Evolutionary conservation across 306 rosid species (phyloP).

Genomic region (Cyclanthera cordifolia): DNA sequence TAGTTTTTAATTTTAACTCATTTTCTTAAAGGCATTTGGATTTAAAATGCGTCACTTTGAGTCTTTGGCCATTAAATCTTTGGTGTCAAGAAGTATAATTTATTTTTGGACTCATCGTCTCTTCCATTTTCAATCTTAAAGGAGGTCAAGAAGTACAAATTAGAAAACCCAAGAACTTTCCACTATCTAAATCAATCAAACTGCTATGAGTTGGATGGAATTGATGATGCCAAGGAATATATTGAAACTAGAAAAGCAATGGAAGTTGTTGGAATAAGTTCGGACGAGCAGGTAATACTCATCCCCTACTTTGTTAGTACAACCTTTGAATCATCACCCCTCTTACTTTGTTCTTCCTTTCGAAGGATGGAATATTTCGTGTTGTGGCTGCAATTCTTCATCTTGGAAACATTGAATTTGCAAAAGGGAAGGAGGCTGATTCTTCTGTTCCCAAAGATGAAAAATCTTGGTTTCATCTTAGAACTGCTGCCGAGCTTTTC

Average conservation of each 20-base stretch:
- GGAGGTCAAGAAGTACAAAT: slow-evolving; percentile 71
- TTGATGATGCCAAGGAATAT: slow-evolving; percentile 79
- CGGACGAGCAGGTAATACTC: slow-evolving; percentile 67
- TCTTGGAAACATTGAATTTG: slow-evolving; percentile 90
- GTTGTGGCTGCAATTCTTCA: slow-evolving; percentile 97
- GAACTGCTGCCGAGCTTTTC: slow-evolving; percentile 83
- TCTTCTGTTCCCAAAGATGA: slow-evolving; percentile 85
- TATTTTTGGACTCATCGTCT: background rate
- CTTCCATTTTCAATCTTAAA: slow-evolving; percentile 21
- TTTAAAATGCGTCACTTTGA: background rate
- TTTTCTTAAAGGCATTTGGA: background rate
- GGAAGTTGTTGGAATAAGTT: slow-evolving; percentile 88
- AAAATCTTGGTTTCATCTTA: slow-evolving; percentile 75
- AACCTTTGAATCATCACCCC: background rate
- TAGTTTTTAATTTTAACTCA: background rate
- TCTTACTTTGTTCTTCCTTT: slow-evolving; percentile 14
- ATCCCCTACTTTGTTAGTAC: slow-evolving; percentile 17
- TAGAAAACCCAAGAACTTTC: slow-evolving; percentile 70
- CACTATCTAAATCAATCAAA: slow-evolving; percentile 90
- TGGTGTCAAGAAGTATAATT: background rate
- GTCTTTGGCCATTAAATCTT: background rate
- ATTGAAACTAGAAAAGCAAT: slow-evolving; percentile 72
- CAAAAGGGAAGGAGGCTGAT: slow-evolving; percentile 82
- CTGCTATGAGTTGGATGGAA: slow-evolving; percentile 71
- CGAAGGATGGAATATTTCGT: slow-evolving; percentile 94